Conservation (phyloP, 148 eudicot genomes). For the Suaeda aralocaspica region DNA sequence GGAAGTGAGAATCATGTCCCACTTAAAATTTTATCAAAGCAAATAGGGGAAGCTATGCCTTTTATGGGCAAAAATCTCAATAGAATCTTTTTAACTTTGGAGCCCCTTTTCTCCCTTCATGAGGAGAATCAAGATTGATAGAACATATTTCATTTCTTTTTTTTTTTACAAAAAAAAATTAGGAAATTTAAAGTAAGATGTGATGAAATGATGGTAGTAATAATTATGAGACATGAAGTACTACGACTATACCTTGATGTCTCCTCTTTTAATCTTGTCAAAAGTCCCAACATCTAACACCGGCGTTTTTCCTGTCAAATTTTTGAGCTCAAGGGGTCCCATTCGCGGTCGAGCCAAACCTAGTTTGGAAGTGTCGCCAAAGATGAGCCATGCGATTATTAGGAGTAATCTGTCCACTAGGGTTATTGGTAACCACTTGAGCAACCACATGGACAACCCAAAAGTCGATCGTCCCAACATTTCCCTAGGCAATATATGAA, state of each 20-base stretch:
- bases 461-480: constrained; percentile 85
- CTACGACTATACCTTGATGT: constrained; percentile 56
- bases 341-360: constrained; percentile 53
- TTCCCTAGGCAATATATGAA: constrained; percentile 71
- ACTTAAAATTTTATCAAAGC: constrained; percentile 23
- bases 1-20: constrained; percentile 32
- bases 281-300: constrained; percentile 82
- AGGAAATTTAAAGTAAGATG: background rate
- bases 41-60: constrained; percentile 17
- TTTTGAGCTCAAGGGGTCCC: constrained; percentile 76
- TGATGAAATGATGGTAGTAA: constrained; percentile 8
- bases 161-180: too few relatives aligned
- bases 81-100: constrained; percentile 27
- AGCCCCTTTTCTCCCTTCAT: background rate
- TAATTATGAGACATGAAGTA: constrained; percentile 23
- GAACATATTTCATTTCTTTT: background rate
- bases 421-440: constrained; percentile 74
- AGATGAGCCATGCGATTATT: constrained; percentile 44
- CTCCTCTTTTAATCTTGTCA: constrained; percentile 72
- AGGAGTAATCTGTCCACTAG: constrained; percentile 55
- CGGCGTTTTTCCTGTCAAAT: constrained; percentile 67
- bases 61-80: constrained; percentile 27
- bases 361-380: constrained; percentile 54
- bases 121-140: background rate
- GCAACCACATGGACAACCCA: constrained; percentile 77